Base-by-base conservation (phyloP, 192 early-diverging fungal genomes). In the Oehlia diaphana region DNA sequence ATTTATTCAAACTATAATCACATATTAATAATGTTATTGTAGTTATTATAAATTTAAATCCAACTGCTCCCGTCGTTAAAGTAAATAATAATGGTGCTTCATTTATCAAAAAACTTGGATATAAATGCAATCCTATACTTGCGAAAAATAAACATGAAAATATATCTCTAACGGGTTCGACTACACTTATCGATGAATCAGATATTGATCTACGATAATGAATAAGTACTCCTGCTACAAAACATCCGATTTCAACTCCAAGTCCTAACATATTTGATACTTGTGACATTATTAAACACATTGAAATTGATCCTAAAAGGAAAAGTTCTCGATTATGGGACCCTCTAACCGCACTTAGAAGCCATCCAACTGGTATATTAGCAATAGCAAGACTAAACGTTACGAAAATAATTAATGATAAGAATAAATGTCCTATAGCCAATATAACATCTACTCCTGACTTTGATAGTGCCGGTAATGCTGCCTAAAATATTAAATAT, bases 131-230 rank as follows among this genome's bases (percentile, higher is more conserved):
- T 2, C 90, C 90, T 61, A 91, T 87, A 13, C 85, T 81, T 7
- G 90, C 90, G 81, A 91, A 91, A 74, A 91, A 91, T 2, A 91
- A 77, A 33, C 87, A 85, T 12, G 81, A 83, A 83, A 91, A 91
- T 12, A 91, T 35, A 72, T 90, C 86, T 10, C 84, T 61, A 9
- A 91, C 74, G 19, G 90, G 90, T 74, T 84, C 82, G 28, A 91
- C 80, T 10, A 85, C 53, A 28, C 67, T 77, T 14, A 86, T 37
- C 3, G 83, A 79, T 8, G 75, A 44, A 47, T 91, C 85, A 68
- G 79, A 82, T 23, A 87, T 47, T 50, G 69, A 42, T 68, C 82
- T 89, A 19, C 88, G 82, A 62, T 82, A 79, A 35, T 81, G 82
- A n/a, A 91, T 80, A 31, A 91, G 61, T 4, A 90, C 87, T 37